Base-by-base conservation (phyloP, 257 asterid species). In the Plantago major region DNA sequence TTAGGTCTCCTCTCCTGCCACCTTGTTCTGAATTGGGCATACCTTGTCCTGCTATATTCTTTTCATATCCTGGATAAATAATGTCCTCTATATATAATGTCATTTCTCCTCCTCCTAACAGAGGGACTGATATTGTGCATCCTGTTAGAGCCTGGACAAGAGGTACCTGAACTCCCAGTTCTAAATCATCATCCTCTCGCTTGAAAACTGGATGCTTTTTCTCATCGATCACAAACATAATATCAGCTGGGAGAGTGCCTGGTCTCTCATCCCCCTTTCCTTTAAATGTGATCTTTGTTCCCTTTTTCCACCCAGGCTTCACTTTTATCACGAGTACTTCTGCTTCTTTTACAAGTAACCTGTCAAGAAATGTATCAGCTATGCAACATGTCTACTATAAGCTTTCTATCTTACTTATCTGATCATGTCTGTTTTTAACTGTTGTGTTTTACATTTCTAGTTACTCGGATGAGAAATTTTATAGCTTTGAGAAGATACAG, bases 231-330 rank as follows among this genome's bases (percentile, higher is more conserved):
- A 74, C 65, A 22, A 87, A 87, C 17, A 82, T 73, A 71, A 93
- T 73, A 73, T 93, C 99, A 13, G 98, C 97, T 10, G 96, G 90
- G 46, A 81, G 78, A 51, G 72, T 69, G 18, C 98, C 96, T 0
- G 88, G 85, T 56, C 78, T 85, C 77, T 91, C 95, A 11, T 91
- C 98, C 66, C 96, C 98, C 52, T 88, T 93, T 49, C 93, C 93
- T 85, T 89, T 97, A 43, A 89, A 93, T 55, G 90, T 85, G 76
- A 93, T 93, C 77, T 75, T 87, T 42, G 95, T 93, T 59, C 99
- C 99, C 56, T 67, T 83, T 72, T 71, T 85, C 99, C 99, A 93
- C 43, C 97, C 96, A 3, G 99, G 95, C 69, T 84, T 83, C 63
- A 89, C 81, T 58, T 71, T 82, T 57, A 93, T 87, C 71, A 60